phyloP scores from a whole-genome alignment of 495 filamentous ascomycete species.

The Lindgomyces ingoldianus region DNA sequence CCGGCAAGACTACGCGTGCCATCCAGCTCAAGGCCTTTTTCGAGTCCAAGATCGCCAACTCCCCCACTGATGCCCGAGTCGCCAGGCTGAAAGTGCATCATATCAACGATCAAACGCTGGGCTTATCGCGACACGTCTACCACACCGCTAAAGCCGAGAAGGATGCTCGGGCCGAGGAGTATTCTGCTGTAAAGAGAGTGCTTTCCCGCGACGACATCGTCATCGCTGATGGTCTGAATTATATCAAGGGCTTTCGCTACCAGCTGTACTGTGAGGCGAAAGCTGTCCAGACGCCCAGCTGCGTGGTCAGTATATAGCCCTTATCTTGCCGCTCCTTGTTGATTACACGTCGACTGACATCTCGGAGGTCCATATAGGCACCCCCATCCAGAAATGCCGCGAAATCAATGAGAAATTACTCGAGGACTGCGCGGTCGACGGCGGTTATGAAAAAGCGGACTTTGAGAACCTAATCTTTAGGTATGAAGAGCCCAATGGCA shows the following conservation, averaged over 20 bases:
- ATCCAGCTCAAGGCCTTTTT: constrained; percentile 73
- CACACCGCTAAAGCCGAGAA: constrained; percentile 76
- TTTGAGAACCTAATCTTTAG: constrained; percentile 93
- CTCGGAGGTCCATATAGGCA: constrained; percentile 74
- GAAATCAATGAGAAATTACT: constrained; percentile 57
- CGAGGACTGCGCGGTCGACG: constrained; percentile 33
- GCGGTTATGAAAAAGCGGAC: constrained; percentile 55
- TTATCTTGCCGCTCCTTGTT: background rate
- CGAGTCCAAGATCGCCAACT: constrained; percentile 52
- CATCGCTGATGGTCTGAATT: constrained; percentile 87
- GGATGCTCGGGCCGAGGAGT: constrained; percentile 82
- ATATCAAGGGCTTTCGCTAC: constrained; percentile 97
- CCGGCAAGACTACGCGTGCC: constrained; percentile 88
- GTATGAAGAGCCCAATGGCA: constrained; percentile 94
- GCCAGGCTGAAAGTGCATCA: constrained; percentile 63
- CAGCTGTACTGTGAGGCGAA: constrained; percentile 96
- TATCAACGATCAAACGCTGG: constrained; percentile 67
- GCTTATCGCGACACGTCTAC: constrained; percentile 64
- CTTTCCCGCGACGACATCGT: constrained; percentile 80
- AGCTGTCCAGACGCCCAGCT: constrained; percentile 76
- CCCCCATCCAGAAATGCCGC: constrained; percentile 65
- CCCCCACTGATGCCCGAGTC: constrained; percentile 50
- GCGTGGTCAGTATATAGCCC: constrained; percentile 60
- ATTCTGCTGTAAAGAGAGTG: constrained; percentile 80
- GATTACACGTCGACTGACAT: background rate